Conservation (phyloP, 1,284 basidiomycete genomes). For the Fistulinella cinereoalba region DNA sequence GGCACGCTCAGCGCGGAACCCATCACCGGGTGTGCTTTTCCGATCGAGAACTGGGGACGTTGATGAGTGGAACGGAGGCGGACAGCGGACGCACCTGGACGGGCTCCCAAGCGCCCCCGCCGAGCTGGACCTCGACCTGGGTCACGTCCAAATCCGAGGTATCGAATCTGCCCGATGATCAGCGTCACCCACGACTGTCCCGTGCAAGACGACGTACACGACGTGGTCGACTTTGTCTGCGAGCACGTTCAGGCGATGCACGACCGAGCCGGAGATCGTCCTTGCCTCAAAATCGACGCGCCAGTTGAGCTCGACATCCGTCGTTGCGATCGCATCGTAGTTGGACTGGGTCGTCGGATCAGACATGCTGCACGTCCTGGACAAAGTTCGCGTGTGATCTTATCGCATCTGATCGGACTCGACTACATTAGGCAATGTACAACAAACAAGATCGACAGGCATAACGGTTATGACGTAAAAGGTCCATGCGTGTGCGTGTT, state of each 20-base stretch:
- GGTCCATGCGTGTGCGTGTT: neutral
- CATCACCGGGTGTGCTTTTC: constrained; percentile 62
- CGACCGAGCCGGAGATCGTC: constrained; percentile 71
- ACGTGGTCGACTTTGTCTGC: constrained; percentile 61
- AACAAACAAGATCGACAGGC: too few relatives aligned
- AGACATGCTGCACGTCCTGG: too few relatives aligned
- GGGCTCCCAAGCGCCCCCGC: constrained; percentile 34
- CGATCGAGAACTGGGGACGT: constrained; percentile 47
- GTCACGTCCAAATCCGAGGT: constrained; percentile 71
- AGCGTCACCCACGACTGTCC: neutral
- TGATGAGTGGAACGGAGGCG: too few relatives aligned
- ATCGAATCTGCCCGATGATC: constrained; percentile 59
- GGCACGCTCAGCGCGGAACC: constrained; percentile 63
- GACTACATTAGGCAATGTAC: too few relatives aligned
- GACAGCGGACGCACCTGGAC: constrained; percentile 10
- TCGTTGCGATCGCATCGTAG: constrained; percentile 65
- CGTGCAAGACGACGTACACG: constrained; percentile 52
- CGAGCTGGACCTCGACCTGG: constrained; percentile 45
- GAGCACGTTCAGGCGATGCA: constrained; percentile 61
- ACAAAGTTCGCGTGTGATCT: too few relatives aligned
- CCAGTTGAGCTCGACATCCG: constrained; percentile 81
- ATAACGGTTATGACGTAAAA: neutral
- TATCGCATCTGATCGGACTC: too few relatives aligned
- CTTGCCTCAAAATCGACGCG: constrained; percentile 71
- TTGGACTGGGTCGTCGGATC: constrained; percentile 84